A percentile compares a stretch with the other conserved stretches of the same genome.
phyloP scores from a whole-genome alignment of 1,139 yeast genomes.

The Blastobotrys apis region DNA sequence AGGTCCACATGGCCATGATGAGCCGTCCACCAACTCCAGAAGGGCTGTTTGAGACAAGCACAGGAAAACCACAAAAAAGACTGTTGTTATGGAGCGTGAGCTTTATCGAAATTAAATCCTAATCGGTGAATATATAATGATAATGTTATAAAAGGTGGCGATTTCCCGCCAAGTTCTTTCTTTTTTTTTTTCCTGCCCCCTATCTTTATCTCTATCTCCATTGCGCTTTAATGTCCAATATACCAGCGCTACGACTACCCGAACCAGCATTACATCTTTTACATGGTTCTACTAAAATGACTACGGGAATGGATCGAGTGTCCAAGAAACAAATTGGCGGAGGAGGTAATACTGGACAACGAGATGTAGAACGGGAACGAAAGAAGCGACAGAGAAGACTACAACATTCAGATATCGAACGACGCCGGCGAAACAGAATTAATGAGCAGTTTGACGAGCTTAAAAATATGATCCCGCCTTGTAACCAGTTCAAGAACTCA shows the following conservation, averaged over 20 bases:
- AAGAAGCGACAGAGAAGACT: conserved; percentile 45
- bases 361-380: conserved; percentile 9
- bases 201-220: background rate
- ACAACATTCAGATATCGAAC: conserved; percentile 76
- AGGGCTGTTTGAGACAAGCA: too few relatives aligned
- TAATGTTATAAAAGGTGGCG: too few relatives aligned
- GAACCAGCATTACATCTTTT: background rate
- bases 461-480: conserved; percentile 74
- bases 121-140: too few relatives aligned
- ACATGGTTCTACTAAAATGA: background rate
- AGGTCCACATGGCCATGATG: background rate
- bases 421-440: conserved; percentile 71
- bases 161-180: too few relatives aligned
- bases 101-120: too few relatives aligned
- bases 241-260: background rate
- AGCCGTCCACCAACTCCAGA: background rate
- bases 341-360: too few relatives aligned
- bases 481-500: conserved; percentile 44
- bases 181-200: too few relatives aligned
- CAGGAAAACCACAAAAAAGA: too few relatives aligned
- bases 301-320: too few relatives aligned
- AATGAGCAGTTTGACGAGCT: conserved; percentile 81
- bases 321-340: too few relatives aligned
- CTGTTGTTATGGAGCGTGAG: too few relatives aligned
- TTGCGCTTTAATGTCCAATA: background rate